phyloP scores from a whole-genome alignment of 1,284 basidiomycete genomes.

The Sporisorium scitamineum region DNA sequence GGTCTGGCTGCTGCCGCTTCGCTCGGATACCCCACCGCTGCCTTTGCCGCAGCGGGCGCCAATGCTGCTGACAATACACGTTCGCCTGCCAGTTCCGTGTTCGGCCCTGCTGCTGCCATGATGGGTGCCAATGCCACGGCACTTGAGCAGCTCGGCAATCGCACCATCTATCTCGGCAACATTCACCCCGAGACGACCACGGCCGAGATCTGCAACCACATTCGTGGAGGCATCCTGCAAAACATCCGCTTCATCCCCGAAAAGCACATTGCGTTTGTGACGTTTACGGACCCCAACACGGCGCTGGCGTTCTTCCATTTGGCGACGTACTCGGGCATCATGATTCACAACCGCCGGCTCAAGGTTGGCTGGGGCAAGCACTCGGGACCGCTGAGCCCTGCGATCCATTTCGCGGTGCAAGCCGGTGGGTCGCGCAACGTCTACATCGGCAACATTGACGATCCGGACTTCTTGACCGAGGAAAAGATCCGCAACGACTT shows the following conservation, averaged over 20 bases:
- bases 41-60: slow-evolving; percentile 31
- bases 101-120: slow-evolving; percentile 54
- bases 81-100: slow-evolving; percentile 45
- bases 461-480: slow-evolving; percentile 59
- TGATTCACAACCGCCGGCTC: slow-evolving; percentile 66
- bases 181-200: slow-evolving; percentile 67
- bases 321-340: slow-evolving; percentile 65
- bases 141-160: slow-evolving; percentile 66
- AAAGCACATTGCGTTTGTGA: slow-evolving; percentile 68
- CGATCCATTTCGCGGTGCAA: slow-evolving; percentile 67
- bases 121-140: slow-evolving; percentile 49
- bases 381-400: slow-evolving; percentile 65
- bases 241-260: slow-evolving; percentile 66
- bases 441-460: slow-evolving; percentile 68
- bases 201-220: slow-evolving; percentile 69
- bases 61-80: slow-evolving; percentile 34
- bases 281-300: slow-evolving; percentile 66
- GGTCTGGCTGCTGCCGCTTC: slow-evolving; percentile 67
- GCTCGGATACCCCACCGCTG: slow-evolving; percentile 65
- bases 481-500: slow-evolving; percentile 66
- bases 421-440: slow-evolving; percentile 68
- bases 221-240: slow-evolving; percentile 67
- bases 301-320: slow-evolving; percentile 67
- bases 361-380: slow-evolving; percentile 69
- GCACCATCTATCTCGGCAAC: slow-evolving; percentile 68